phyloP scores from a whole-genome alignment of 208 protist species.

The Trypanosoma cruzi region DNA sequence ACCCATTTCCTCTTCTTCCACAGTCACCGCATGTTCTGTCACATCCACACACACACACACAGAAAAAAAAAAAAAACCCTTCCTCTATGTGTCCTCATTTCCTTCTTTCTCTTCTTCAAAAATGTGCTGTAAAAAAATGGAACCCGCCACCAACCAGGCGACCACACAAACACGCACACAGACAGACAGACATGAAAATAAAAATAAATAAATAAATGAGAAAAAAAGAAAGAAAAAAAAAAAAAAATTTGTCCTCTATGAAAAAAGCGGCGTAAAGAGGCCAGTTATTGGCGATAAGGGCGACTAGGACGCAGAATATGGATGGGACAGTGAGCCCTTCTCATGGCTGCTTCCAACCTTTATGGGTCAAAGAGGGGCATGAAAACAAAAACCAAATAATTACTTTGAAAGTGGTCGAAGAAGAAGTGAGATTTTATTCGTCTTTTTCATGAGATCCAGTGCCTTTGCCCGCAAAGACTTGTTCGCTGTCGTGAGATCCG shows the following conservation, averaged over 20 bases:
- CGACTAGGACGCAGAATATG: neutral
- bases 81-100: too few relatives aligned
- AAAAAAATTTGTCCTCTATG: neutral
- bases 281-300: neutral
- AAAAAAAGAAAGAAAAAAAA: neutral
- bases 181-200: neutral
- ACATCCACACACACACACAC: too few relatives aligned
- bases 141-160: too few relatives aligned
- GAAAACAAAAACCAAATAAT: neutral
- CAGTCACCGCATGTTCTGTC: too few relatives aligned
- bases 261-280: neutral
- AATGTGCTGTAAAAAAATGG: neutral
- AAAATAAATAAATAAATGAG: neutral
- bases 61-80: too few relatives aligned
- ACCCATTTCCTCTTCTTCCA: too few relatives aligned
- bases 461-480: constrained; percentile 39
- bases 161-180: neutral
- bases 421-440: constrained; percentile 27
- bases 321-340: neutral
- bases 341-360: neutral
- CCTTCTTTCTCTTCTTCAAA: neutral
- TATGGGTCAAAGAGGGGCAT: neutral
- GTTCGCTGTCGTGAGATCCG: constrained; percentile 39
- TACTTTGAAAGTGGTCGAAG: constrained; percentile 25
- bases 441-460: constrained; percentile 48